These are phyloP conservation scores for Kodamaea kaohsiungensis DNA, from an alignment of 805 yeast species.

Conservation along the genomic window DNA sequence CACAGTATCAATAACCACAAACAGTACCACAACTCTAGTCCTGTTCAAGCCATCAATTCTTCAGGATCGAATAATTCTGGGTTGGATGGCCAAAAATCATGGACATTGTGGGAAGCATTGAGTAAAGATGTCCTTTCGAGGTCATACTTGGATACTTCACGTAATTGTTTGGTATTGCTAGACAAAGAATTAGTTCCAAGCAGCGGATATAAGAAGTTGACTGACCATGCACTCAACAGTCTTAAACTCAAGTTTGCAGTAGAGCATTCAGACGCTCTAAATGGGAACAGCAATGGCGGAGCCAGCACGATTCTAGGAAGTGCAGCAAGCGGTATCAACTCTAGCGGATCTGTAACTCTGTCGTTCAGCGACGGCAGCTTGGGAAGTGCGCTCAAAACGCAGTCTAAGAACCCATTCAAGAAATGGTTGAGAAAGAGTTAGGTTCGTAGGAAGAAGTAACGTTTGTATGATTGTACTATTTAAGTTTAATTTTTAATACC, in stretches of 20 bases:
- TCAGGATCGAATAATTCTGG: not conserved
- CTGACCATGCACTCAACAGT: constrained; percentile 30
- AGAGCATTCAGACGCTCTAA: constrained; percentile 9
- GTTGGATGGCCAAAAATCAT: not conserved
- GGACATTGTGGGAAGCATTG: constrained; percentile 38
- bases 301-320: constrained; percentile 3
- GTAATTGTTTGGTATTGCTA: constrained; percentile 32
- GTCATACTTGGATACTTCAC: constrained; percentile 31
- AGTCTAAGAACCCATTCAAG: constrained; percentile 40
- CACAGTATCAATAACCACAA: constrained; percentile 13
- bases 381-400: constrained; percentile 21
- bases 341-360: constrained; percentile 15
- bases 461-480: not conserved
- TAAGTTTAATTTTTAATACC: not conserved
- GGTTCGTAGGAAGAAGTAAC: not conserved
- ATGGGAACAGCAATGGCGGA: constrained; percentile 7
- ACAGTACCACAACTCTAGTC: constrained; percentile 1
- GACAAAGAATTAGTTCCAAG: constrained; percentile 25
- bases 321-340: not conserved
- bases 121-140: constrained; percentile 30
- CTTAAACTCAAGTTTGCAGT: constrained; percentile 34
- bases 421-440: constrained; percentile 36
- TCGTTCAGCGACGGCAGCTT: constrained; percentile 27
- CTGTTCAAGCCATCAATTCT: not conserved
- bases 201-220: constrained; percentile 27